Percentiles rank a stretch among this genome's conserved stretches.
These are phyloP conservation scores for Ophiostoma australiae DNA, from an alignment of 2,329 filamentous ascomycete genomes.

Conservation along the genomic window DNA sequence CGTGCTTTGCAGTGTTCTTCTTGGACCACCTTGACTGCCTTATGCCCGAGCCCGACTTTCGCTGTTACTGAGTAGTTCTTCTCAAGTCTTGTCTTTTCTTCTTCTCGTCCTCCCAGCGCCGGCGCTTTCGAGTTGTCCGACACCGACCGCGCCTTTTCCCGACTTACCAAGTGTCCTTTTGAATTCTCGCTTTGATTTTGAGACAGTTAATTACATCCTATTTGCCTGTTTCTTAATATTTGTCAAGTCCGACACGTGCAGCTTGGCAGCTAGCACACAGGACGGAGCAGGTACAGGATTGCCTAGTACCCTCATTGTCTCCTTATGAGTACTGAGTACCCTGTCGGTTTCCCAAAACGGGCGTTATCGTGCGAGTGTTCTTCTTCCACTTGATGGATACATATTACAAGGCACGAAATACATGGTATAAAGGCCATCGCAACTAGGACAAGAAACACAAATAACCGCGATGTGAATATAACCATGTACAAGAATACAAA, in stretches of 20 bases:
- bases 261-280: not conserved
- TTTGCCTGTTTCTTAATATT: not conserved
- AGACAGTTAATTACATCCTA: not conserved
- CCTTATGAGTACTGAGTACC: not conserved
- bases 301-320: not conserved
- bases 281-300: not conserved
- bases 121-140: not conserved
- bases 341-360: conserved; percentile 7
- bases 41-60: conserved; percentile 2
- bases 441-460: not conserved
- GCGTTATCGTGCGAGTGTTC: not conserved
- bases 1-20: not conserved
- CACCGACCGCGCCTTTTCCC: not conserved
- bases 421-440: not conserved
- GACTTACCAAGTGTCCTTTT: conserved; percentile 3
- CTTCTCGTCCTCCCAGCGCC: not conserved
- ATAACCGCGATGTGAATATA: too few species aligned
- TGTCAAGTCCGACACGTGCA: not conserved
- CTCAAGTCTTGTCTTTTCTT: not conserved
- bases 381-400: conserved; percentile 3
- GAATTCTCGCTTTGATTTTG: not conserved
- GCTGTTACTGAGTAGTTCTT: too few species aligned
- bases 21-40: not conserved
- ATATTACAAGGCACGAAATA: not conserved
- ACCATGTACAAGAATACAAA: not conserved